A percentile compares a stretch with the other conserved stretches of the same genome.
Conservation (phyloP, 768 basidiomycete genomes). For the Boletus bicolor region DNA sequence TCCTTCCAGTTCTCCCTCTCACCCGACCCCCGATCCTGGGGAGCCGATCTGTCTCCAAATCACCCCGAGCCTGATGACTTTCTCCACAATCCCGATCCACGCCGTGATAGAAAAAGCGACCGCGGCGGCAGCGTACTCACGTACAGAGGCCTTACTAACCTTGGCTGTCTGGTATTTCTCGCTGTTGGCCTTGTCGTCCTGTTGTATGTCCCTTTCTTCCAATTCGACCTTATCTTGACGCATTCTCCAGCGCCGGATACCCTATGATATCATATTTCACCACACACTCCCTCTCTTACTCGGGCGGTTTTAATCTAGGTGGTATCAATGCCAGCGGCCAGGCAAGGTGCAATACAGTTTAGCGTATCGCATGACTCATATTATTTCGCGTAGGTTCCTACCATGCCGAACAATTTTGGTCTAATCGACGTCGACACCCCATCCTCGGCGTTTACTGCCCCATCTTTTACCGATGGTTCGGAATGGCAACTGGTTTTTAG, state of each 20-base stretch:
- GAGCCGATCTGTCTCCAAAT: constrained; percentile 57
- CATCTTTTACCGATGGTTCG: constrained; percentile 51
- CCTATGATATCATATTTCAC: constrained; percentile 60
- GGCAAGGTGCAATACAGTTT: constrained; percentile 30
- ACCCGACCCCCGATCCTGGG: constrained; percentile 71
- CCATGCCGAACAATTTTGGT: constrained; percentile 59
- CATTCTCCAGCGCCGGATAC: constrained; percentile 52
- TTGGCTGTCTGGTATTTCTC: constrained; percentile 63
- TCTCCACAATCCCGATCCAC: constrained; percentile 72
- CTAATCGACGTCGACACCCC: constrained; percentile 81
- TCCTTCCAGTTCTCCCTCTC: constrained; percentile 62
- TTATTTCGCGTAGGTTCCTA: constrained; percentile 44
- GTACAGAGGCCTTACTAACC: constrained; percentile 64
- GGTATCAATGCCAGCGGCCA: constrained; percentile 78
- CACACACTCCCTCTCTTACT: constrained; percentile 38
- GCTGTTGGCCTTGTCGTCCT: constrained; percentile 51
- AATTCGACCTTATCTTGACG: not conserved
- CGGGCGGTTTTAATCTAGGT: constrained; percentile 70
- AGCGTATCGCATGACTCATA: not conserved
- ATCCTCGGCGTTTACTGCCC: constrained; percentile 46
- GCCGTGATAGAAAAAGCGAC: constrained; percentile 56
- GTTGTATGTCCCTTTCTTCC: constrained; percentile 45
- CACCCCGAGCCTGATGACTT: constrained; percentile 63
- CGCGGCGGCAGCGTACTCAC: constrained; percentile 59
- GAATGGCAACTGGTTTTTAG: constrained; percentile 73